Evolutionary conservation across 306 rosid species (phyloP), one percentile per base, ranked within the genome.

Genomic region (Begonia loranthoides): DNA sequence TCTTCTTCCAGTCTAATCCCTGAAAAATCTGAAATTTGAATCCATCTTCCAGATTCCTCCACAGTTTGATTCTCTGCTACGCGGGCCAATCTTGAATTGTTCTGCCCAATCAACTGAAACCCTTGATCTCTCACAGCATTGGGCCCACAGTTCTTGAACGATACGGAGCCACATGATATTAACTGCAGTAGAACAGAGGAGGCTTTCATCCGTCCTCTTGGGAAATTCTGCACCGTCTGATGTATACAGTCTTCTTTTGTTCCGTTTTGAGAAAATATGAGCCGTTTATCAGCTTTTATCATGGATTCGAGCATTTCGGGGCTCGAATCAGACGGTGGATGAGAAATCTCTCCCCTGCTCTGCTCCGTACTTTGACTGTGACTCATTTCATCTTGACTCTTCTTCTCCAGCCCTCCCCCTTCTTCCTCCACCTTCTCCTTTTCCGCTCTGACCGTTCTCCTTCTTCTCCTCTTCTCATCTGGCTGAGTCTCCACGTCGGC

Each of bases 271-370:
- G 66, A 44, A 55, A 80, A 43, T 66, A 81, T 72, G n/a, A 80
- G 48, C 71, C 95, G 82, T 43, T 78, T 77, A 41, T 80, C 94
- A 0, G 89, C 94, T 49, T 73, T 90, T 95, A 90, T 75, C 52
- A 85, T 54, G 33, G 94, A 76, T 51, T 87, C 97, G 0, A 90
- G 63, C 1, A 95, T 90, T 51, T 90, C 97, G 1, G 97, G 95
- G 59, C 97, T 90, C 41, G 95, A 90, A 80, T 90, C 92, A 0
- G 94, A 90, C 76, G 92, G 97, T 38, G 97, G 97, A 58, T 95
- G 97, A 38, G 97, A 85, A 51, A 90, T 90, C 65, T 90, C 97
- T 15, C 64, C 92, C 72, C 94, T 64, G 55, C 77, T 80, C 28
- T 85, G 77, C 64, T 85, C 97, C 71, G 90, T 77, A 52, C 76